Evolutionary conservation across 306 rosid genomes (phyloP).

Genomic region (Urtica urens): DNA sequence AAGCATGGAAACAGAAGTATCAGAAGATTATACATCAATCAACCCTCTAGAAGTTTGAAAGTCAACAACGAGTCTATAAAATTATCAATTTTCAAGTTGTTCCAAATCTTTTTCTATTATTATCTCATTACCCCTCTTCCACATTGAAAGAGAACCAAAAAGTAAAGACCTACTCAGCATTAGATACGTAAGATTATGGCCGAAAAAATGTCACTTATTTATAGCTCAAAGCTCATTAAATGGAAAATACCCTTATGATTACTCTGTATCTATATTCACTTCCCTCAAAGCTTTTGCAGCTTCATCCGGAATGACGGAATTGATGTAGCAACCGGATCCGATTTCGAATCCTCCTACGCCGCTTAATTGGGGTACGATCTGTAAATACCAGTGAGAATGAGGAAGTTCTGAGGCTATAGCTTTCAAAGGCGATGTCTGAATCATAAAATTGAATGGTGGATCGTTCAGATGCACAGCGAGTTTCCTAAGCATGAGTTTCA

Average conservation of each 20-base stretch:
- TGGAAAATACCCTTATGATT: not conserved
- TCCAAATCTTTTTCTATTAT: too few species aligned
- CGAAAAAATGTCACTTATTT: too few species aligned
- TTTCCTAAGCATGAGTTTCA: constrained; percentile 58
- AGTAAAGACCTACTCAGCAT: too few species aligned
- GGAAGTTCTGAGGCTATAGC: constrained; percentile 30
- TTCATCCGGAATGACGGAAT: constrained; percentile 78
- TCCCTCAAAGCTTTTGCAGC: constrained; percentile 74
- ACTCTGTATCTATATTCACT: constrained; percentile 35
- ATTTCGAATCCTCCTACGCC: constrained; percentile 63
- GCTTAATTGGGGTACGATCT: constrained; percentile 63
- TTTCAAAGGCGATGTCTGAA: constrained; percentile 52
- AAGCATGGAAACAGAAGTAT: too few species aligned
- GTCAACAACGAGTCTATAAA: too few species aligned
- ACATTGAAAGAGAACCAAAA: too few species aligned
- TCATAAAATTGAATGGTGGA: constrained; percentile 73
- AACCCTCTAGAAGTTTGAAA: too few species aligned
- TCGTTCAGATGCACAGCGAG: constrained; percentile 63
- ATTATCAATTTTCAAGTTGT: too few species aligned
- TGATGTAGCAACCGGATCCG: constrained; percentile 72
- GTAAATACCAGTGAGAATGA: constrained; percentile 68
- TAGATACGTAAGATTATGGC: too few species aligned
- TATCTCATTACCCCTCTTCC: too few species aligned
- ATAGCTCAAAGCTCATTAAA: too few species aligned
- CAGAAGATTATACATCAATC: too few species aligned